Base-by-base conservation (phyloP, 345 rosid species). In the Murraya koenigii region DNA sequence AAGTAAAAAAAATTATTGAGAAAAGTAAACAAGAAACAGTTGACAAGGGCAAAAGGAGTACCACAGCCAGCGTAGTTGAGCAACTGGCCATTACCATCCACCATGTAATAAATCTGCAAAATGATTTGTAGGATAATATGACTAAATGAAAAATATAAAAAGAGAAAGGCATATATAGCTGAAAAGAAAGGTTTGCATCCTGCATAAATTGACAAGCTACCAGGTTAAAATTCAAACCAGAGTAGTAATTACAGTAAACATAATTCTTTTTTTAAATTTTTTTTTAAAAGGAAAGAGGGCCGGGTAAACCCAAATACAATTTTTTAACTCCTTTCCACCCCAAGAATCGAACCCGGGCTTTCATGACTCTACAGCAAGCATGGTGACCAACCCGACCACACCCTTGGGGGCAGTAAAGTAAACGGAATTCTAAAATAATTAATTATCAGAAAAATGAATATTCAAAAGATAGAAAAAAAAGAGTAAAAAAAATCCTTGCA, bases 51-150 rank as follows among this genome's bases (percentile, higher is more conserved):
- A 61, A 54, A 63, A 19, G 20, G 77, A 78, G 83, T 95, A 95
- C 99, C 99, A 71, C 98, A 93, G 80, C 99, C 98, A 74, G 93
- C 85, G 82, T 84, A 95, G 87, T 95, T 92, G 64, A 92, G 88
- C 84, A 91, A 83, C 80, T 86, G 85, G 82, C 89, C 88, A 23
- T 82, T 78, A 80, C 90, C 81, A 70, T 91, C 97, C 87, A 93
- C 58, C 96, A 93, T 92, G 85, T 93, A 95, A 83, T 95, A 95
- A 72, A 90, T 88, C 99, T 95, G 95, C 73, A 85, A 39, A 87
- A 63, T 41, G 39, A 75, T 49, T 64, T 55, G 55, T 30, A 62
- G 41, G 59, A 66, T 76, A 74, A 14, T 44, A 59, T 28, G 23
- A 26, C 13, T 74, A 64, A 52, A 35, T 68, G 5, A 68, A 15